Conservation (phyloP, 2,329 filamentous ascomycete species). For the Monosporascus sp. region DNA sequence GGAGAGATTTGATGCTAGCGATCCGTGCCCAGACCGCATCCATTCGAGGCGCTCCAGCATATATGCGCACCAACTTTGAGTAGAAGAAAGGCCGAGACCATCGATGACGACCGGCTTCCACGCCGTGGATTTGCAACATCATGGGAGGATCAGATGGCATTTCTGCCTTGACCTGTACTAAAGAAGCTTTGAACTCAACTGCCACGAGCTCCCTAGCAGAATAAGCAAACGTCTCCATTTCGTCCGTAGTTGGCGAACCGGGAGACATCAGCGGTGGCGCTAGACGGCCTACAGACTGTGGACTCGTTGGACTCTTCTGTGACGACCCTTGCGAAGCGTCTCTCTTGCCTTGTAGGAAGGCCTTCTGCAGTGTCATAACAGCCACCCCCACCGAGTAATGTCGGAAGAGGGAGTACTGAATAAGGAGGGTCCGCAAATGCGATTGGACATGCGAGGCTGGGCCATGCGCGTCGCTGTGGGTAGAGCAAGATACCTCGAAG, state of each 20-base stretch:
- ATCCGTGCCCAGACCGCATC: constrained; percentile 81
- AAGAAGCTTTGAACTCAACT: constrained; percentile 73
- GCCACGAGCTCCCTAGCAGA: constrained; percentile 63
- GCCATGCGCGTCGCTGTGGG: constrained; percentile 79
- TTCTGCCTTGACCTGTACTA: constrained; percentile 83
- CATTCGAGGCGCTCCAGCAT: constrained; percentile 81
- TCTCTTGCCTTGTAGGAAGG: constrained; percentile 53
- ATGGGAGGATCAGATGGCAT: constrained; percentile 87
- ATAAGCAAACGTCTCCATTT: constrained; percentile 29
- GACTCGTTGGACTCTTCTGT: constrained; percentile 21
- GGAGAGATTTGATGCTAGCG: constrained; percentile 74
- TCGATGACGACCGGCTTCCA: constrained; percentile 79
- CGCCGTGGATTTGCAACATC: constrained; percentile 80
- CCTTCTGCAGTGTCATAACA: constrained; percentile 65
- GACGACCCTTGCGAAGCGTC: constrained; percentile 28
- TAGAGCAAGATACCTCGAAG: constrained; percentile 82
- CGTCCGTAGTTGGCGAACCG: constrained; percentile 23
- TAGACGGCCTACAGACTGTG: constrained; percentile 25
- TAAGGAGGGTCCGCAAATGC: constrained; percentile 68
- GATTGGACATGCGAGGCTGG: constrained; percentile 85
- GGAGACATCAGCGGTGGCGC: constrained; percentile 33
- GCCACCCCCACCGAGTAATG: constrained; percentile 89
- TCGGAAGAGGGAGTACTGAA: constrained; percentile 90
- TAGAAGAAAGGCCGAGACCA: constrained; percentile 81
- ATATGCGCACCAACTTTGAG: constrained; percentile 75